Base-by-base conservation (phyloP, 1,284 basidiomycete species). In the Sphagnurus paluster region DNA sequence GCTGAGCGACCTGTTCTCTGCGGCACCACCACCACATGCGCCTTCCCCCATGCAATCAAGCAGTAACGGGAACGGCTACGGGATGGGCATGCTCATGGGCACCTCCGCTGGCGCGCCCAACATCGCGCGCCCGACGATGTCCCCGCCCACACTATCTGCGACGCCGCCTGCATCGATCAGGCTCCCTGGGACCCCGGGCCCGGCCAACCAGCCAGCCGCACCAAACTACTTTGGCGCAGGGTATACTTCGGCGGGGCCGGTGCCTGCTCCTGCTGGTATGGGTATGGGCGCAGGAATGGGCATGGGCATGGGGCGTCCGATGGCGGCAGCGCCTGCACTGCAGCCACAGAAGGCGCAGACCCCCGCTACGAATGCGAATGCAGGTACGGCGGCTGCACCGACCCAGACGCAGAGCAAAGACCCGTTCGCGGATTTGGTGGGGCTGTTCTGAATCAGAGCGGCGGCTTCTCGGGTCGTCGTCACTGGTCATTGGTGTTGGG, bases 351-450 rank as follows among this genome's bases (percentile, higher is more conserved):
- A 42, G 45, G 56, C 48, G 33, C 35, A 42, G 25, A 43, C 56
- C 23, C 35, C 64, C 26, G 29, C 58, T 40, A 17, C 67, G 39
- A 46, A 53, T 45, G 37, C 54, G 17, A 49, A 50, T 33, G 39
- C 38, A 20, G 17, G 25, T 9, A 13, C 37, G 11, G 20, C 34
- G 25, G 11, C 26, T 9, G 24, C 14, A 17, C 24, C 42, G 19
- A 40, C 19, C 10, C 25, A 36, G 29, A 9, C 36, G 38, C 76
- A 80, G 60, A 71, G 69, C 50, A 90, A 87, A 60, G 88, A 91
- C 65, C 89, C 89, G 29, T 91, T 91, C 57, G 85, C 86, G 11
- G 88, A 90, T 65, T 69, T 91, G 34, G 87, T 76, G 2, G 83
- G 83, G 26, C 65, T 91, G 47, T 90, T 91, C 61, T 91, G 52